phyloP scores from a whole-genome alignment of 2,329 filamentous ascomycete species.

The Colletotrichum lentis region DNA sequence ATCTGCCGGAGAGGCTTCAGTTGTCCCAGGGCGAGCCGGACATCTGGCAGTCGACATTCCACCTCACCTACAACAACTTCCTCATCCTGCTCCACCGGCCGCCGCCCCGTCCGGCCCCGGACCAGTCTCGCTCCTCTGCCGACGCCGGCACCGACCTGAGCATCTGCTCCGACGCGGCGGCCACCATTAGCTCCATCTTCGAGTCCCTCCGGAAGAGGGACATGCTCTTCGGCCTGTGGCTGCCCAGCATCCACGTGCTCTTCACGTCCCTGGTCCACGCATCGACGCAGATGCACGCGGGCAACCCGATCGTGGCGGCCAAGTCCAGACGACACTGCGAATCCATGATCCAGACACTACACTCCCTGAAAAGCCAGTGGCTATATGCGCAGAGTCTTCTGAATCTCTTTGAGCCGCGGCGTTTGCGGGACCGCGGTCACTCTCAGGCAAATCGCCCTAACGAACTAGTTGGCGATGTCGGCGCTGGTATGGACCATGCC shows the following conservation, averaged over 20 bases:
- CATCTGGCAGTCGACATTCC: constrained; percentile 46
- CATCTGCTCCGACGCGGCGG: constrained; percentile 46
- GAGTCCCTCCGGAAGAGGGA: constrained; percentile 43
- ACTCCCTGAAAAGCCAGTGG: constrained; percentile 45
- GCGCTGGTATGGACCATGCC: neutral
- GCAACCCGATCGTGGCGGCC: constrained; percentile 45
- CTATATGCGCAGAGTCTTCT: constrained; percentile 46
- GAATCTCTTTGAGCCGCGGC: constrained; percentile 42
- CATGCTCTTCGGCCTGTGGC: constrained; percentile 43
- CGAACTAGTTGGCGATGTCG: too few species aligned
- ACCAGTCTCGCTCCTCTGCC: constrained; percentile 17
- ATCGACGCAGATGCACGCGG: constrained; percentile 42
- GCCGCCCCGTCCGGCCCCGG: constrained; percentile 36
- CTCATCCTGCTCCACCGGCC: constrained; percentile 48
- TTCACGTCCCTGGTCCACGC: constrained; percentile 47
- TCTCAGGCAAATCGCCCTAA: neutral
- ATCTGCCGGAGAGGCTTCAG: constrained; percentile 44
- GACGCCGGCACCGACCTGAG: constrained; percentile 41
- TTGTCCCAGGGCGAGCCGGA: constrained; percentile 39
- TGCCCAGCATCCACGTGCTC: constrained; percentile 43
- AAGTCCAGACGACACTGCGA: constrained; percentile 45
- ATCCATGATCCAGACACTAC: constrained; percentile 44
- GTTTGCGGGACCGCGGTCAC: constrained; percentile 16
- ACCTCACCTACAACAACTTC: constrained; percentile 49
- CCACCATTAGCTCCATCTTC: constrained; percentile 44